Evolutionary conservation across 768 basidiomycete genomes (phyloP), one percentile per base, ranked within the genome.

Genomic region (Tulasnella sp.): DNA sequence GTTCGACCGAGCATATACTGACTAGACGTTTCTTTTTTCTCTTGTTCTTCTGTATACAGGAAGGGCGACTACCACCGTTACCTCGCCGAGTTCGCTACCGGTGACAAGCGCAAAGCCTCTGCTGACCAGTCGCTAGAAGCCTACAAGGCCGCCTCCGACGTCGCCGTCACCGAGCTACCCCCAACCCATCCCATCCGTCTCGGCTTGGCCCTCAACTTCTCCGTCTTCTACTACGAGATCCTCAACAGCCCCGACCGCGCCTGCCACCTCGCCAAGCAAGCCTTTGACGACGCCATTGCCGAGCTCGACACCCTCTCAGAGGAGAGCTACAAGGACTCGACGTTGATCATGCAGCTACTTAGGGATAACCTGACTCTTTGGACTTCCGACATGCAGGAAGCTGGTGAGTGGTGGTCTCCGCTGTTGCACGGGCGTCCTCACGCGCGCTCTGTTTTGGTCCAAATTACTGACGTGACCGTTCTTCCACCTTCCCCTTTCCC

Each of bases 211-310:
- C 86, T 96, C 80, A 96, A 96, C 85, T 95, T 96, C 84, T 91
- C 93, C n/a, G 94, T 96, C 71, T 96, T 93, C 85, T 95, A 92
- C 83, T 94, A 94, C 82, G 91, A 96, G 82, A 93, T 95, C 80
- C 87, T 89, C 79, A 90, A 91, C 83, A 92, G 91, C 81, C 93
- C 94, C 34, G 92, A 93, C 81, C 87, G 92, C 78, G 94, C 94
- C 39, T 94, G 93, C 82, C 91, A 92, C 82, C 86, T 96, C 77
- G 94, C 93, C 71, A 96, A 96, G 84, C 92, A 93, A 81, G 94
- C 94, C 3, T 94, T 96, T 82, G 94, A 96, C 83, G 93, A 94
- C 80, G 94, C 94, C 7, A 90, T 96, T 75, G 86, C 88, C 77
- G 89, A 90, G 81, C 84, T 92, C 81, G 88, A 86, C 83, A 86